Evolutionary conservation across 202 grass and related monocot genomes (phyloP).

Genomic region (Musa balbisiana): DNA sequence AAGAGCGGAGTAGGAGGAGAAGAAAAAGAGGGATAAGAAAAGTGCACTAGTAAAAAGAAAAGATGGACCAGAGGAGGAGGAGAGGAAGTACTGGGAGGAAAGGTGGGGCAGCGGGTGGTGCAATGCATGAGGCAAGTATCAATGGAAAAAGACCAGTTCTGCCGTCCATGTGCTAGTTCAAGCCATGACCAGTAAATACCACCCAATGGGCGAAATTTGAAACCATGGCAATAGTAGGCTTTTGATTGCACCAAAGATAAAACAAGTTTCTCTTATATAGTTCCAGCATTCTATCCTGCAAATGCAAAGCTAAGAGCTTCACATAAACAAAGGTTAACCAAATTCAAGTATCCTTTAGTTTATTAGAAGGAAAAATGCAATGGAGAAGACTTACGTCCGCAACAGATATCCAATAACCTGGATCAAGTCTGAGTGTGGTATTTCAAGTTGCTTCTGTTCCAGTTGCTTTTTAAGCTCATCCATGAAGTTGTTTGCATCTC

Average conservation of each 20-base stretch:
- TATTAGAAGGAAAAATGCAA: not conserved
- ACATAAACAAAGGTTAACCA: not conserved
- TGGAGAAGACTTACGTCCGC: constrained; percentile 58
- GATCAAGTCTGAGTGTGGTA: constrained; percentile 67
- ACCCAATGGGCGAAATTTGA: too few relatives aligned
- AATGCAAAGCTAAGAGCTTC: not conserved
- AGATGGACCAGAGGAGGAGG: too few relatives aligned
- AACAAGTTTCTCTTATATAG: not conserved
- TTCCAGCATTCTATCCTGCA: not conserved
- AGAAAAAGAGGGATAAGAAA: too few relatives aligned
- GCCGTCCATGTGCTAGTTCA: not conserved
- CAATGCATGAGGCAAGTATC: too few relatives aligned
- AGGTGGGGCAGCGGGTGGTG: too few relatives aligned
- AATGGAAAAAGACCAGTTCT: too few relatives aligned
- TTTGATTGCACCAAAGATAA: not conserved
- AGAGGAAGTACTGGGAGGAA: too few relatives aligned
- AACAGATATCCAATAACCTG: constrained; percentile 84
- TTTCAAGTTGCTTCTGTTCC: constrained; percentile 51
- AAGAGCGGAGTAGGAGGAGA: too few relatives aligned
- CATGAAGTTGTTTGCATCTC: constrained; percentile 89
- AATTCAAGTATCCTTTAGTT: not conserved
- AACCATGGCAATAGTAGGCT: not conserved
- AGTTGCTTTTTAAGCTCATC: constrained; percentile 70
- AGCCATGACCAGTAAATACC: not conserved
- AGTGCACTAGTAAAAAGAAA: too few relatives aligned